Percentiles rank a stretch among this genome's conserved stretches.
phyloP scores from a whole-genome alignment of 768 basidiomycete genomes.

The Hirschioporus abietinus region DNA sequence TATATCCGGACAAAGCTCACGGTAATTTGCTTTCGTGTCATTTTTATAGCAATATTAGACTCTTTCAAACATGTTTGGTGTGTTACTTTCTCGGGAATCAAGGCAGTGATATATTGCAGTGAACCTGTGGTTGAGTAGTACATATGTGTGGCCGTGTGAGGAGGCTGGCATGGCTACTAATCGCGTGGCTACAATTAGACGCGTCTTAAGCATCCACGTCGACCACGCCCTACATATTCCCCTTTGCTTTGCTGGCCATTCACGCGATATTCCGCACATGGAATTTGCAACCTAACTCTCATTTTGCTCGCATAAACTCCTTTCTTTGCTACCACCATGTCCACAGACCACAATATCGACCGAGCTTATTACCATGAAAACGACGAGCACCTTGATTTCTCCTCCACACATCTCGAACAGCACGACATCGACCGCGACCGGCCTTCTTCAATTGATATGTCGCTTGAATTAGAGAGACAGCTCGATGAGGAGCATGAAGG shows the following conservation, averaged over 20 bases:
- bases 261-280: neutral
- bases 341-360: neutral
- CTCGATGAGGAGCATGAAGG: conserved; percentile 24
- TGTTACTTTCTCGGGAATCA: neutral
- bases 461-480: conserved; percentile 74
- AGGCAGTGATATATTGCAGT: neutral
- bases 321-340: neutral
- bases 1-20: neutral
- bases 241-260: neutral
- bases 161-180: neutral
- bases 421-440: conserved; percentile 9
- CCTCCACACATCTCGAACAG: conserved; percentile 36
- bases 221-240: neutral
- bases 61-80: neutral
- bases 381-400: conserved; percentile 15
- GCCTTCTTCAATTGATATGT: conserved; percentile 53
- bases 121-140: neutral
- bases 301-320: neutral
- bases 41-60: neutral
- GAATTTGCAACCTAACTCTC: neutral
- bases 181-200: neutral
- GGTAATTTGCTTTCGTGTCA: conserved; percentile 1
- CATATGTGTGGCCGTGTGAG: neutral
- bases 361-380: conserved; percentile 5
- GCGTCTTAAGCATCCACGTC: conserved; percentile 1